Base-by-base conservation (phyloP, 345 rosid genomes). In the Excoecaria cochinchinensis region DNA sequence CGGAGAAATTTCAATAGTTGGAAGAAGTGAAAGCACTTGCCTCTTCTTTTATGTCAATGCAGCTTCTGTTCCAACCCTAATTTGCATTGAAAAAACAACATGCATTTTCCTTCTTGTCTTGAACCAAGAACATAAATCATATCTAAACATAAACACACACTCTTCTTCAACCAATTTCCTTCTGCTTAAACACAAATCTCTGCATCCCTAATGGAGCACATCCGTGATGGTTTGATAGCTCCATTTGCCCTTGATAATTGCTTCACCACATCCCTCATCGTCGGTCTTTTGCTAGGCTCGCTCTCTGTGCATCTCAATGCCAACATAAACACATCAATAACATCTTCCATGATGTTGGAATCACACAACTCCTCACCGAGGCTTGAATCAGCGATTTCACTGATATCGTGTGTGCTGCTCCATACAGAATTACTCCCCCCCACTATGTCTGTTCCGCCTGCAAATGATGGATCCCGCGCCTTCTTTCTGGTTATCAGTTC, bases 191-290 rank as follows among this genome's bases (percentile, higher is more conserved):
- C 3, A 16, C n/a, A 63, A 31, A 13, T 13, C 67, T 39, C 22
- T 16, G 16, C 8, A 4, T 0, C 17, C 3, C 5, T 4, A 17
- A 14, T 17, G 19, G 69, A 64, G 25, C 24, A 64, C 5, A 64
- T 40, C 14, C 25, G 25, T 51, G 19, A 42, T 19, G 69, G 22
- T 42, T 53, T 53, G 7, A 21, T 53, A 53, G 69, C 21, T 66
- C 25, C 55, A 22, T 62, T 74, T 44, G 84, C 75, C 39, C 81
- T 77, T 8, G 75, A 16, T 72, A 93, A 76, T 72, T 76, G 84
- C 77, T 79, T 90, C 46, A 90, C 94, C 19, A 83, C 98, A 48
- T 89, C 87, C 82, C 88, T 88, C 96, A 85, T 94, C 39, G 84
- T 77, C 1, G 93, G 96, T 75, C 98, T 86, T 67, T 31, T 83